Evolutionary conservation across 768 basidiomycete genomes (phyloP), one percentile per base, ranked within the genome.

Genomic region (Phaeotremella fagi): DNA sequence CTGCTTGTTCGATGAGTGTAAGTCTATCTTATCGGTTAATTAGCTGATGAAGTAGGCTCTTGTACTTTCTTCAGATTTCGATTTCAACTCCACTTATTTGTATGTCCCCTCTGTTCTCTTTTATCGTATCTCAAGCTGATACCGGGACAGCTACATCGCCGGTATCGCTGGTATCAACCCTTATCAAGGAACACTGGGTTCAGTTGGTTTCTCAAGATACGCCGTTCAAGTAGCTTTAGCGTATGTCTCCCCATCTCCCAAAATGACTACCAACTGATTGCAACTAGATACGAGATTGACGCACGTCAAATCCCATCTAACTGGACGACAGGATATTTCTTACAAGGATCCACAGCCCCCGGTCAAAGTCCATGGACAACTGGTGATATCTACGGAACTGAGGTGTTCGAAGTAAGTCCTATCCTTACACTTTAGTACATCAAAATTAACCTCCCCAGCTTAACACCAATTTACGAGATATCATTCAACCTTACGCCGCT

Each of bases 121-220:
- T 25, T 16, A 12, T n/a, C 9, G 12, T 43, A 16, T 28, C 14
- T 14, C 18, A 6, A 2, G 26, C 50, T 48, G 5, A 48, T 29
- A 16, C 20, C n/a, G n/a, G 11, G 42, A 26, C 29, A 58, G 56
- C 54, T 27, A 57, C 28, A 61, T 79, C 46, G 75, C 75, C 4
- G 78, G 78, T 45, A 75, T 77, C 37, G 78, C 73, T 2, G 79
- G 78, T 1, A 61, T 77, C 42, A 77, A 70, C 57, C 78, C 78
- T 15, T 70, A 72, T 48, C 47, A 20, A 2, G 76, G 73, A 1
- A 78, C 78, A 1, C 71, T 77, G 42, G 77, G 74, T 2, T 48
- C 63, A 9, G 79, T 77, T 12, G 68, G 74, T 0, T 76, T 78
- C 56, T 75, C 78, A 2, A 66, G 71, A 5, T 79, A 72, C 57